Conservation (phyloP, 495 filamentous ascomycete species). For the Sphaerosporella brunnea region DNA sequence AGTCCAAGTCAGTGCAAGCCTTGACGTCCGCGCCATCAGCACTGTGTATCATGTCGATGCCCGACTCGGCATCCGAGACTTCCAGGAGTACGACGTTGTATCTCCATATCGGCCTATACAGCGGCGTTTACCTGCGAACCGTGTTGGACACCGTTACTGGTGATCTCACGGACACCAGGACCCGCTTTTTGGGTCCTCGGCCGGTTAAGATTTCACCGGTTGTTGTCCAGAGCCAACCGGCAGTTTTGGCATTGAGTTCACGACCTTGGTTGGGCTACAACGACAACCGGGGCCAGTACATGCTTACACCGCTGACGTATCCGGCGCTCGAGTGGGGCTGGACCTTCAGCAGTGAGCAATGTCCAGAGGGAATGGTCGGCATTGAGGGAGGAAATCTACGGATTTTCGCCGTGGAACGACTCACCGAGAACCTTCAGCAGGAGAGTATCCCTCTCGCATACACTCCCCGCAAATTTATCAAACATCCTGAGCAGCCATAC, state of each 20-base stretch:
- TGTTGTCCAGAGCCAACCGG: conserved; percentile 61
- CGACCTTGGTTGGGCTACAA: conserved; percentile 81
- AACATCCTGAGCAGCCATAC: conserved; percentile 68
- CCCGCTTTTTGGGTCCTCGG: conserved; percentile 80
- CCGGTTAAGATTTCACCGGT: conserved; percentile 75
- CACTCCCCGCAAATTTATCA: conserved; percentile 71
- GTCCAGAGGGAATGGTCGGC: conserved; percentile 84
- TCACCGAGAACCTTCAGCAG: conserved; percentile 72
- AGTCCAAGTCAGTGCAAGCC: conserved; percentile 84
- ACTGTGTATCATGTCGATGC: conserved; percentile 85
- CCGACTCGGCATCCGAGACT: conserved; percentile 47
- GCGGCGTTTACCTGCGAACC: conserved; percentile 85
- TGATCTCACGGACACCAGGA: conserved; percentile 82
- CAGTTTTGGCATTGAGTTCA: conserved; percentile 79
- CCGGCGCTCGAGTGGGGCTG: conserved; percentile 79
- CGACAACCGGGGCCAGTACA: conserved; percentile 37
- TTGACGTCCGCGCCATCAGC: conserved; percentile 76
- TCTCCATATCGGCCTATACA: conserved; percentile 86
- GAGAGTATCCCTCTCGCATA: conserved; percentile 77
- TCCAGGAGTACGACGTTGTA: conserved; percentile 65
- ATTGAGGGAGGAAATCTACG: conserved; percentile 77
- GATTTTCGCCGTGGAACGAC: conserved; percentile 77
- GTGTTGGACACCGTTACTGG: conserved; percentile 88
- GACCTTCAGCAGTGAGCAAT: conserved; percentile 90
- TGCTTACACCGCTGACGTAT: conserved; percentile 81